Percentiles rank a stretch among this genome's conserved stretches.
Conservation (phyloP, 768 basidiomycete genomes). For the Boletales sp. region DNA sequence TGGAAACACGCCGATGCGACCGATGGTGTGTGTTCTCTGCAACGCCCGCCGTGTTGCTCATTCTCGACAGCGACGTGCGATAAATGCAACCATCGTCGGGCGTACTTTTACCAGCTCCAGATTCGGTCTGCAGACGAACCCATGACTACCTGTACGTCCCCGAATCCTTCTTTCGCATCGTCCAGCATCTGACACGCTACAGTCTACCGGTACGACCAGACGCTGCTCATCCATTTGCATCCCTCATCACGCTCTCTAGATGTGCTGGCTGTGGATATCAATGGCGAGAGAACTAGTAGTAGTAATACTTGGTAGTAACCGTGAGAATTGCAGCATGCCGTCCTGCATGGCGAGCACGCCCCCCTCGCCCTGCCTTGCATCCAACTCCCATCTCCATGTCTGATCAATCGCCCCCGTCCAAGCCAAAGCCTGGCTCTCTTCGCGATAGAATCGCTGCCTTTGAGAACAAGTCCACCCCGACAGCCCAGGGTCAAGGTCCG, state of each 20-base stretch:
- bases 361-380: constrained; percentile 8
- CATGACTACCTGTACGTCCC: constrained; percentile 54
- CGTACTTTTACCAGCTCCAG: constrained; percentile 95
- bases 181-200: constrained; percentile 1
- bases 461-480: constrained; percentile 50
- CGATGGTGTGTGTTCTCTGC: constrained; percentile 45
- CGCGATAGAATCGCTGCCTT: constrained; percentile 89
- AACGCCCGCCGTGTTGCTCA: not conserved
- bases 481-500: constrained; percentile 30
- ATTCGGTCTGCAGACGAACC: constrained; percentile 92
- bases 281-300: constrained; percentile 62
- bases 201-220: constrained; percentile 58
- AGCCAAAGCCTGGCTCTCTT: constrained; percentile 71
- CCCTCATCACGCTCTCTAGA: constrained; percentile 29
- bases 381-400: constrained; percentile 46
- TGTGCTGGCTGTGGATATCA: constrained; percentile 62
- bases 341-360: constrained; percentile 20
- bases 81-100: constrained; percentile 82
- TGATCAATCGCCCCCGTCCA: constrained; percentile 54
- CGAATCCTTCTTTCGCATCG: not conserved
- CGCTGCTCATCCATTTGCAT: not conserved
- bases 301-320: constrained; percentile 4
- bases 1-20: constrained; percentile 94
- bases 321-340: constrained; percentile 17
- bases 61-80: constrained; percentile 46